Percentiles rank a stretch among this genome's conserved stretches.
These are phyloP conservation scores for Cymbopogon citratus DNA, from an alignment of 176 grass and related monocot genomes.

Conservation along the genomic window DNA sequence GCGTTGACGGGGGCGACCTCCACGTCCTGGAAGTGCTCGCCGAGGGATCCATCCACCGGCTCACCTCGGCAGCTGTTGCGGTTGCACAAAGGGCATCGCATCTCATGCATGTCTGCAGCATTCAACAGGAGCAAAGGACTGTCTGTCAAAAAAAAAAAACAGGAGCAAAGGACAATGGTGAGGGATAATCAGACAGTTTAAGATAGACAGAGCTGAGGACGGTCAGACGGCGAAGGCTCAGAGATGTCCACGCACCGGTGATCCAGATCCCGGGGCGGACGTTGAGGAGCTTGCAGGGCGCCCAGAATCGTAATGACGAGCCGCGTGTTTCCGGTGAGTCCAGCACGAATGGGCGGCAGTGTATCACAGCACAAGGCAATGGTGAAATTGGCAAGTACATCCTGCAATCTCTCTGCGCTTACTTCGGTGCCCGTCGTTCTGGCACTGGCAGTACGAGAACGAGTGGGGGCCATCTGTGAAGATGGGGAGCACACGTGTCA, in stretches of 20 bases:
- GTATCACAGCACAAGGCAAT: no score
- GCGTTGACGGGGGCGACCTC: conserved; percentile 38
- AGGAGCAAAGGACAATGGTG: conserved; percentile 1
- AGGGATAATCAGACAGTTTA: background rate
- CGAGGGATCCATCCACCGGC: conserved; percentile 22
- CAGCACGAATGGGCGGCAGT: no score
- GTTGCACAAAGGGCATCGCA: conserved; percentile 74
- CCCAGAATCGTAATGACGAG: no score
- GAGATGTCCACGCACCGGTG: conserved; percentile 38
- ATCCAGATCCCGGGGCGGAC: conserved; percentile 67
- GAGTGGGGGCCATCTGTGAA: conserved; percentile 63
- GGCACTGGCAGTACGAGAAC: conserved; percentile 8
- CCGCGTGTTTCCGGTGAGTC: no score
- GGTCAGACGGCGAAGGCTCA: background rate
- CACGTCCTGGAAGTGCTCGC: conserved; percentile 39
- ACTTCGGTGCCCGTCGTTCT: no score
- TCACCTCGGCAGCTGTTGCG: conserved; percentile 62
- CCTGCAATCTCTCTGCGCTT: no score
- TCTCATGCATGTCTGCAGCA: conserved; percentile 75
- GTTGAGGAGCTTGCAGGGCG: no score
- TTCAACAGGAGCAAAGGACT: conserved; percentile 1
- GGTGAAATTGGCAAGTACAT: no score
- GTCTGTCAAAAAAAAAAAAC: no score
- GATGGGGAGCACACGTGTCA: conserved; percentile 19
- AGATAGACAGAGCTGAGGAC: background rate